These are phyloP conservation scores for Tetrapisispora nanseiensis DNA, from an alignment of 805 yeast species.

Conservation along the genomic window DNA sequence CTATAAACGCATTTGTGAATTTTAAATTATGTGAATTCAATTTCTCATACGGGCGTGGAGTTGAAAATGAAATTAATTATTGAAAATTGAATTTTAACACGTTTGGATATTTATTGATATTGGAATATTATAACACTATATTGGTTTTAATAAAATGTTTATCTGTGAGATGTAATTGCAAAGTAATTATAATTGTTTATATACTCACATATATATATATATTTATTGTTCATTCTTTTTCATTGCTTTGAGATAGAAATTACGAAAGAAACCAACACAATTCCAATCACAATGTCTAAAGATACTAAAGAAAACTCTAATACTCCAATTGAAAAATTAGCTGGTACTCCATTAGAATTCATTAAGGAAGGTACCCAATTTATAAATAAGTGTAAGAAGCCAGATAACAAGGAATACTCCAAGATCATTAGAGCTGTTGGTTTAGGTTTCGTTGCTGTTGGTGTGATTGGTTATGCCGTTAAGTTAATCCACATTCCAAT, in stretches of 20 bases:
- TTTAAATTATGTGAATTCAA: too few species aligned
- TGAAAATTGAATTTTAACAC: slow-evolving; percentile 1
- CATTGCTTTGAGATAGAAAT: too few species aligned
- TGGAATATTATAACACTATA: too few species aligned
- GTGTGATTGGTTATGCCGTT: slow-evolving; percentile 92
- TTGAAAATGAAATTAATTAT: too few species aligned
- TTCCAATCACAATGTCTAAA: slow-evolving; percentile 14
- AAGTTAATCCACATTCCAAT: slow-evolving; percentile 92
- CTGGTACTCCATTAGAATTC: slow-evolving; percentile 86
- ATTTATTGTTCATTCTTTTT: too few species aligned
- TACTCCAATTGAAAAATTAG: slow-evolving; percentile 46
- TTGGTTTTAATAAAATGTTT: too few species aligned
- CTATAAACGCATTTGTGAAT: too few species aligned
- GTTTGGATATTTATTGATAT: too few species aligned
- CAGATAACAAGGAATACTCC: slow-evolving; percentile 76
- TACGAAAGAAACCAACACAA: not conserved
- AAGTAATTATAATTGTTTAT: too few species aligned
- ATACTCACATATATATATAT: too few species aligned
- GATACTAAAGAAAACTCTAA: slow-evolving; percentile 14
- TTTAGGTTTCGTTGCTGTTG: slow-evolving; percentile 94
- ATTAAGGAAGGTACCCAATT: slow-evolving; percentile 86
- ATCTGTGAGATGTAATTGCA: too few species aligned
- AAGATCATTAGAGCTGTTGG: slow-evolving; percentile 93
- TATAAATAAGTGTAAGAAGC: slow-evolving; percentile 86
- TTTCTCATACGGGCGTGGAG: too few species aligned